Base-by-base conservation (phyloP, 768 basidiomycete genomes). In the Boletus rex-veris region DNA sequence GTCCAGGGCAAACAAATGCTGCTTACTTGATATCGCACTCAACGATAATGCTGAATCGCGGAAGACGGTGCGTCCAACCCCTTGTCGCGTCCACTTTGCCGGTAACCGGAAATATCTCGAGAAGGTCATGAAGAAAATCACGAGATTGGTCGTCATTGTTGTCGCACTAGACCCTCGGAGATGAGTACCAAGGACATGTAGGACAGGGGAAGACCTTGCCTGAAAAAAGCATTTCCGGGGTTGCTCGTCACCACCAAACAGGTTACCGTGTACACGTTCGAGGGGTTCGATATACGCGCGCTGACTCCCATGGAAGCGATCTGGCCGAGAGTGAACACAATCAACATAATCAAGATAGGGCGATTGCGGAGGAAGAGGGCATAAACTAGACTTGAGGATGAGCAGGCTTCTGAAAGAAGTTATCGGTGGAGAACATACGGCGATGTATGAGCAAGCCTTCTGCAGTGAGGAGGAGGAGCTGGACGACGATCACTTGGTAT, bases 81-180 rank as follows among this genome's bases (percentile, higher is more conserved):
- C 41, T 8, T 21, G 14, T 3, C 7, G 39, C 1, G 60, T 50
- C 52, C 58, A 59, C 4, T 18, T 38, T 14, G 5, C n/a, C 2
- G 64, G 63, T 24, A 64, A 39, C 5, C 41, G 40, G 2, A 63
- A 12, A 38, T 45, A 67, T 33, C 55, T 54, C 59, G 53, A 65
- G 21, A 60, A 57, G 2, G 64, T 58, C 59, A 67, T 52, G 48
- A 61, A 55, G 21, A 59, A 54, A 33, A 68, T 44, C 1, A 55
- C 0, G 3, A 54, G 0, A 31, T 57, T 55, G 3, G 49, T 61
- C 5, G 54, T 54, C 56, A 68, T 53, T 7, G 59, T 68, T 24
- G 64, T 61, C 7, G 48, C 45, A 7, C 64, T 61, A 33, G 11
- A 16, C 15, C 41, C 28, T 28, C 28, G 28, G 33, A 2, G 28